Conservation (phyloP, 176 grass and related monocot genomes). For the Musa schizocarpa region DNA sequence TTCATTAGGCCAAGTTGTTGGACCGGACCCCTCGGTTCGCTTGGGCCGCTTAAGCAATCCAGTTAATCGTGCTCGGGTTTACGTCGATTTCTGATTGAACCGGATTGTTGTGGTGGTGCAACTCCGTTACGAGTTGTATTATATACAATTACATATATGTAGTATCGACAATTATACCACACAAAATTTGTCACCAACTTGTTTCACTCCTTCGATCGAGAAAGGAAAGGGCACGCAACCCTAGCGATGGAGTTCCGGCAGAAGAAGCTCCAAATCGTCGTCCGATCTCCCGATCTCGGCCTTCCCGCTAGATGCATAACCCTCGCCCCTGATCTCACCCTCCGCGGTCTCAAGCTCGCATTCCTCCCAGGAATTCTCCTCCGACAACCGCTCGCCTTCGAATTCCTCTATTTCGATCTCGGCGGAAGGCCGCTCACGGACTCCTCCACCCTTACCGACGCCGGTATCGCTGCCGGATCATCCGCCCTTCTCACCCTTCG, state of each 20-base stretch:
- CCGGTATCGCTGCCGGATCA: conserved; percentile 19
- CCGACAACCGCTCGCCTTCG: conserved; percentile 22
- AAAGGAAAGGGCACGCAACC: background rate
- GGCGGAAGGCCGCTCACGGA: conserved; percentile 39
- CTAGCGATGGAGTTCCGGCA: conserved; percentile 23
- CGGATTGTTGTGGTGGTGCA: no score
- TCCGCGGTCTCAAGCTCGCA: conserved; percentile 42
- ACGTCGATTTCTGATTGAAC: no score
- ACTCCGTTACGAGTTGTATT: no score
- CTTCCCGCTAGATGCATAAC: conserved; percentile 24
- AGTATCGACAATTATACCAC: no score
- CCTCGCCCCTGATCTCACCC: conserved; percentile 23
- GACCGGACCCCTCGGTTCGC: no score
- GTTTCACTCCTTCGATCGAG: background rate
- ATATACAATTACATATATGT: no score
- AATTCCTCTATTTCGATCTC: conserved; percentile 58
- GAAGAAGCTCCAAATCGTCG: conserved; percentile 5
- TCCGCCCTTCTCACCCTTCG: conserved; percentile 37
- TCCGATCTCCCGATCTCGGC: conserved; percentile 40
- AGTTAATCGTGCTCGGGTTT: no score
- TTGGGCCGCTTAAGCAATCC: no score
- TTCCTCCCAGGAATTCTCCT: background rate
- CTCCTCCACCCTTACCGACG: conserved; percentile 14
- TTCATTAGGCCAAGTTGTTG: no score
- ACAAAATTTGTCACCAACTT: background rate